Base-by-base conservation (phyloP, 1,284 basidiomycete species). In the Ceratobasidium sp. region DNA sequence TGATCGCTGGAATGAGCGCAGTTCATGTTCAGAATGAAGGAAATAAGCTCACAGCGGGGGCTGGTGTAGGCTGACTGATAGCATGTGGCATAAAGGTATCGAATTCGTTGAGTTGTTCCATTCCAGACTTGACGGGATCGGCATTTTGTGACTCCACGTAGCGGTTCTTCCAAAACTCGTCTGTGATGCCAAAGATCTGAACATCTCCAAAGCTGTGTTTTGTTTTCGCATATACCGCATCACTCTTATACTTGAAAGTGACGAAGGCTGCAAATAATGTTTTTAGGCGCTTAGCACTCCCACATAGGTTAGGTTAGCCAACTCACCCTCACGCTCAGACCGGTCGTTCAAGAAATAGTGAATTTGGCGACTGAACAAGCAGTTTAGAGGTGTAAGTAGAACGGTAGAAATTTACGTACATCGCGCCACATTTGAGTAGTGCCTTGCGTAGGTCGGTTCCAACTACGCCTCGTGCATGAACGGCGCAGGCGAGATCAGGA, bases 221-320 rank as follows among this genome's bases (percentile, higher is more conserved):
- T 4, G 69, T 73, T 51, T 73, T 73, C 26, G 69, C 69, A 39
- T 73, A 73, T 20, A 73, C 69, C 6, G 69, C 69, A 33, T 73
- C 69, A 20, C 69, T 73, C 58, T 73, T 73, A 58, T 61, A 73
- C n/a, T 73, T 73, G 58, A 73, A 73, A 8, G 69, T 73, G 54
- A 73, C 42, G 35, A 73, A 73, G 7, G 69, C 69, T 73, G 58
- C 6, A 28, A 15, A 26, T 3, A 45, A 26, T n/a, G 26, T 33
- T 45, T 51, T 73, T 13, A 61, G 51, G 53, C 69, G 69, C 56
- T 33, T 33, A 39, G 28, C 28, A 23, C 45, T 63, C 13, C 8
- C 23, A 49, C n/a, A 58, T n/a, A 23, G 10, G 23, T 37, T 8
- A 10, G 45, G 45, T n/a, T 47, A 17, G 26, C 11, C 6, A 33